phyloP scores from a whole-genome alignment of 2,329 filamentous ascomycete genomes.

The Magnaporthiopsis poae region DNA sequence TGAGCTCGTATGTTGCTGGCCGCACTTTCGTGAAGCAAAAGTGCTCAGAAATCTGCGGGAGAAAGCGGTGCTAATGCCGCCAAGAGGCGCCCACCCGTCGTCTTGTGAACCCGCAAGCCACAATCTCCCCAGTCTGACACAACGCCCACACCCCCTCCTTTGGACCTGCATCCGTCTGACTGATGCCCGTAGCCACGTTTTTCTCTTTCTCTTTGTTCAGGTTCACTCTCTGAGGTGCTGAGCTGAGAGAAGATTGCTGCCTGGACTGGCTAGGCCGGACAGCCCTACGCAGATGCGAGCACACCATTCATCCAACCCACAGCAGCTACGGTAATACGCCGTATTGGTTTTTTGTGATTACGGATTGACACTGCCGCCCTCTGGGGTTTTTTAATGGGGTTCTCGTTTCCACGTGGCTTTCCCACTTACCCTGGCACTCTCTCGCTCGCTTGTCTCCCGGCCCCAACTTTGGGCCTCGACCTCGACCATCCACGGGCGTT shows the following conservation, averaged over 20 bases:
- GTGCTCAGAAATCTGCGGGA: not conserved
- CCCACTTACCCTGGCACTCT: no score
- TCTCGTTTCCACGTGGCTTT: no score
- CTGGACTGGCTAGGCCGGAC: not conserved
- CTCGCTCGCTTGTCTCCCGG: no score
- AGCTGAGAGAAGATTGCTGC: not conserved
- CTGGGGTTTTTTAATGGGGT: no score
- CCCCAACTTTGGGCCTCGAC: not conserved
- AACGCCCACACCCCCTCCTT: not conserved
- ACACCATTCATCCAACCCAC: not conserved
- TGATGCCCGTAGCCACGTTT: not conserved
- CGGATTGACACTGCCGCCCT: not conserved
- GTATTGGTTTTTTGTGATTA: not conserved
- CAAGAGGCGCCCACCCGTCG: not conserved
- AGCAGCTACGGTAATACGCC: no score
- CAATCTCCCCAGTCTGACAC: not conserved
- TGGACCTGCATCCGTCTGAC: not conserved
- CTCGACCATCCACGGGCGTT: no score
- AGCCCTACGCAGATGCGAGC: not conserved
- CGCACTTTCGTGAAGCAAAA: no score
- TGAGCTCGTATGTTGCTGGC: not conserved
- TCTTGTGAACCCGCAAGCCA: not conserved
- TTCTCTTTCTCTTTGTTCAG: not conserved
- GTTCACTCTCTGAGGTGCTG: no score
- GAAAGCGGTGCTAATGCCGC: not conserved